Percentiles rank a stretch among this genome's conserved stretches.
phyloP scores from a whole-genome alignment of 177 flowering plant genomes.

The Telopea speciosissima region DNA sequence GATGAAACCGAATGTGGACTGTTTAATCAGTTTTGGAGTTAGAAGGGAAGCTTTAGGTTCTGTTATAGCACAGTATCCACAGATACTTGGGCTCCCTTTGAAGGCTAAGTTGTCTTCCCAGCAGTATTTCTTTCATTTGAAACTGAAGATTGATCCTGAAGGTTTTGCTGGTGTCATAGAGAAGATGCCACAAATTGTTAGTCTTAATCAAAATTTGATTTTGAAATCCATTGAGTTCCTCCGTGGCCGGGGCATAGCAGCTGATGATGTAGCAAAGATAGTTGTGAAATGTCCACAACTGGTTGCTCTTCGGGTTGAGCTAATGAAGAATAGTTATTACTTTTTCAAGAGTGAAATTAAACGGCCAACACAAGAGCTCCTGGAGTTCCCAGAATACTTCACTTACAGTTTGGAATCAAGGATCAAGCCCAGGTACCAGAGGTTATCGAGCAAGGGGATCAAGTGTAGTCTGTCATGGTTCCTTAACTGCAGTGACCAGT shows the following conservation, averaged over 20 bases:
- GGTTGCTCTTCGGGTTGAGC: conserved; percentile 35
- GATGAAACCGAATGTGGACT: neutral
- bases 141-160: neutral
- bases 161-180: neutral
- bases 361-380: conserved; percentile 54
- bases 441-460: conserved; percentile 46
- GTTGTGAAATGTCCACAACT: conserved; percentile 62
- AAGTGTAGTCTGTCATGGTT: conserved; percentile 50
- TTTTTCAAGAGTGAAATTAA: conserved; percentile 64
- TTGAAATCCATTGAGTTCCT: neutral
- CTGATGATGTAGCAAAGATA: conserved; percentile 53
- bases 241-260: conserved; percentile 31
- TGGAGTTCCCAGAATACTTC: conserved; percentile 21
- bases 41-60: neutral
- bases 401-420: neutral
- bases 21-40: neutral
- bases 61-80: neutral
- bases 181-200: neutral
- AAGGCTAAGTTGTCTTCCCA: neutral
- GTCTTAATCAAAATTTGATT: neutral
- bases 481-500: conserved; percentile 65
- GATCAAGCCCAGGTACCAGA: conserved; percentile 20
- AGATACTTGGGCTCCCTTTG: neutral
- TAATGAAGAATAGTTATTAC: conserved; percentile 60
- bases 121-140: neutral